phyloP scores from a whole-genome alignment of 495 filamentous ascomycete species.

The Aspergillus funiculosus region DNA sequence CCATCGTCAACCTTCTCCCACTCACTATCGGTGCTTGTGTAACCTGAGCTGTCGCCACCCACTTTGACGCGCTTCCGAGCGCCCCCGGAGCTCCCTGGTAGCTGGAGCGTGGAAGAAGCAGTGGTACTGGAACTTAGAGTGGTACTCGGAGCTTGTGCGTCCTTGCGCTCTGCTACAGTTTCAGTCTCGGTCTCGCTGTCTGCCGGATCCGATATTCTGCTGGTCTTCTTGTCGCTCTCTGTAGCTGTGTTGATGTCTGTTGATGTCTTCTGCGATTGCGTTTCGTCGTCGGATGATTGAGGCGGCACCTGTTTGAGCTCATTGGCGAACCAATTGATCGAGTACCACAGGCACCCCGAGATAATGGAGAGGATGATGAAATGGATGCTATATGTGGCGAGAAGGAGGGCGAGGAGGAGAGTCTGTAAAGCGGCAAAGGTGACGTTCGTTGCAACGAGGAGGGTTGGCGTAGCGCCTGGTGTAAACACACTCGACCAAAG shows the following conservation, averaged over 20 bases:
- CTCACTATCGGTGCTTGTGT: constrained; percentile 51
- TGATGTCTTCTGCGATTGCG: constrained; percentile 29
- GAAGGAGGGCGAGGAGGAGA: constrained; percentile 66
- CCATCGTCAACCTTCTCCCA: constrained; percentile 51
- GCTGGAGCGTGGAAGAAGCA: constrained; percentile 26
- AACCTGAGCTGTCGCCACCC: constrained; percentile 44
- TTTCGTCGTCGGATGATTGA: constrained; percentile 46
- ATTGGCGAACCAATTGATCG: constrained; percentile 92
- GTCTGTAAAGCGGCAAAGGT: constrained; percentile 80
- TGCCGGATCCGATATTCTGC: constrained; percentile 25
- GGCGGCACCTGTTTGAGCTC: constrained; percentile 66
- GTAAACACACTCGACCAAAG: constrained; percentile 92
- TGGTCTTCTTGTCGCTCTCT: constrained; percentile 28
- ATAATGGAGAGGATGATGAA: constrained; percentile 75
- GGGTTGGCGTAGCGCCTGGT: constrained; percentile 78
- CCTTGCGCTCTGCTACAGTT: constrained; percentile 21
- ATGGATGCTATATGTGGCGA: constrained; percentile 82
- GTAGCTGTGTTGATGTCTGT: constrained; percentile 20
- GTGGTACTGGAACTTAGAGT: constrained; percentile 20
- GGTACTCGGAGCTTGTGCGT: constrained; percentile 12
- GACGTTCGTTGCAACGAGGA: constrained; percentile 84
- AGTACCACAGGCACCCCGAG: constrained; percentile 77
- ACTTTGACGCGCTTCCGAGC: constrained; percentile 39
- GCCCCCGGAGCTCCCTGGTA: constrained; percentile 24
- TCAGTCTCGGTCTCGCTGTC: constrained; percentile 51